These are phyloP conservation scores for Myriosclerotinia duriaeana DNA, from an alignment of 2,329 filamentous ascomycete species.

Conservation along the genomic window DNA sequence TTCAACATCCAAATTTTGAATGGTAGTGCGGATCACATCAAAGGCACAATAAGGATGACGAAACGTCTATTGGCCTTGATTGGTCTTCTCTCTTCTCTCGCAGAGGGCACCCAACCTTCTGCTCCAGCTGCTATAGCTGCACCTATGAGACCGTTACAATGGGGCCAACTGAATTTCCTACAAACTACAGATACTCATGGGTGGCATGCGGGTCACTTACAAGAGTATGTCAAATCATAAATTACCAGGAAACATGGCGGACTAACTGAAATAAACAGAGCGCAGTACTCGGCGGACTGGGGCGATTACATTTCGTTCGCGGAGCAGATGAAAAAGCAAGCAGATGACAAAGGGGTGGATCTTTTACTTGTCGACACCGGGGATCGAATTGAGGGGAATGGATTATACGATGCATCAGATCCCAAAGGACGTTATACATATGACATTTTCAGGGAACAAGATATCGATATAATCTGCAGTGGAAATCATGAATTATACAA, in stretches of 20 bases:
- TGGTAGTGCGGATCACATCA: background rate
- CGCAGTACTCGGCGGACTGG: slow-evolving; percentile 95
- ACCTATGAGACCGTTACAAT: slow-evolving; percentile 79
- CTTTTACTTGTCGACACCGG: slow-evolving; percentile 94
- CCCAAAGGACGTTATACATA: slow-evolving; percentile 89
- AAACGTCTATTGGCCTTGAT: slow-evolving; percentile 30
- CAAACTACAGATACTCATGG: slow-evolving; percentile 96
- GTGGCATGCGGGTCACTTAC: slow-evolving; percentile 90
- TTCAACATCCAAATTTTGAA: background rate
- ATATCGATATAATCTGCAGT: slow-evolving; percentile 79
- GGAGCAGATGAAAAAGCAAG: slow-evolving; percentile 73
- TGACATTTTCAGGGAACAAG: slow-evolving; percentile 79
- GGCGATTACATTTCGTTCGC: slow-evolving; percentile 96
- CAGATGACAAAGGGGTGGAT: slow-evolving; percentile 76
- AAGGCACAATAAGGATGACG: slow-evolving; percentile 23
- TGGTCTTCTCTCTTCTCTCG: slow-evolving; percentile 30
- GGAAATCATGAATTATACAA: slow-evolving; percentile 97
- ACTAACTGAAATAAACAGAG: slow-evolving; percentile 47
- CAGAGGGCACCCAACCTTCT: slow-evolving; percentile 67
- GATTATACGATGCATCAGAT: slow-evolving; percentile 83
- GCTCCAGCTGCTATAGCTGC: slow-evolving; percentile 75
- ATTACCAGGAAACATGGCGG: background rate
- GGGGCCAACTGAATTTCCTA: slow-evolving; percentile 96
- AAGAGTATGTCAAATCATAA: slow-evolving; percentile 61
- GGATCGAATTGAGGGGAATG: slow-evolving; percentile 90